Evolutionary conservation across 257 asterid genomes (phyloP).

Genomic region (Leptodermis oblonga): DNA sequence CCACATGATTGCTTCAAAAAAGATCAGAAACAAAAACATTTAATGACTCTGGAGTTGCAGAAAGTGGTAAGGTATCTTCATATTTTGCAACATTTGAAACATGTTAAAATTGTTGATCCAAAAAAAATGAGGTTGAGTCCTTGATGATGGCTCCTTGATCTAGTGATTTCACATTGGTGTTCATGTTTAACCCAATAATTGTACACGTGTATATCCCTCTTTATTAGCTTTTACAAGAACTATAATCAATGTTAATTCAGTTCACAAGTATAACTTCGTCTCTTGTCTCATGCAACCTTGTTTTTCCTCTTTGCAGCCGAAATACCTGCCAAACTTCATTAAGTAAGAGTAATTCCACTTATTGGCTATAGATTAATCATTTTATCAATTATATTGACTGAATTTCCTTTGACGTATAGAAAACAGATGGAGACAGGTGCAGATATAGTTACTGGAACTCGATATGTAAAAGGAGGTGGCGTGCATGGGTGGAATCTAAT

Average conservation of each 20-base stretch:
- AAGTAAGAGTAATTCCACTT: conserved; percentile 47
- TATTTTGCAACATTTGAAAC: not conserved
- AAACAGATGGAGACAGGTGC: conserved; percentile 92
- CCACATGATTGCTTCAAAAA: not conserved
- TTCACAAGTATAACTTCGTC: not conserved
- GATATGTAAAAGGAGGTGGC: conserved; percentile 91
- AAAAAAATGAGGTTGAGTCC: not conserved
- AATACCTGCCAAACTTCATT: conserved; percentile 86
- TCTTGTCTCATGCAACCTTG: conserved; percentile 18
- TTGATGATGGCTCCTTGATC: not conserved
- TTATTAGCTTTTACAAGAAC: not conserved
- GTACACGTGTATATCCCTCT: not conserved
- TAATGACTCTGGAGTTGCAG: not conserved
- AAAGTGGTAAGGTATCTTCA: too few species aligned
- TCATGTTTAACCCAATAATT: not conserved
- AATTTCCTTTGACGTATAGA: conserved; percentile 37
- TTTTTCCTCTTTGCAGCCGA: conserved; percentile 59
- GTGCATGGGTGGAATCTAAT: conserved; percentile 96
- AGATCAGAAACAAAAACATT: not conserved
- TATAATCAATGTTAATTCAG: not conserved
- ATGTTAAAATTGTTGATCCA: not conserved
- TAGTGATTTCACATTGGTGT: not conserved
- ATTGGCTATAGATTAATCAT: conserved; percentile 12
- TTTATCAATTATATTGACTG: conserved; percentile 16
- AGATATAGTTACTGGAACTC: conserved; percentile 92